These are phyloP conservation scores for Geotrichum reessii DNA, from an alignment of 1,139 yeast species.

Conservation along the genomic window DNA sequence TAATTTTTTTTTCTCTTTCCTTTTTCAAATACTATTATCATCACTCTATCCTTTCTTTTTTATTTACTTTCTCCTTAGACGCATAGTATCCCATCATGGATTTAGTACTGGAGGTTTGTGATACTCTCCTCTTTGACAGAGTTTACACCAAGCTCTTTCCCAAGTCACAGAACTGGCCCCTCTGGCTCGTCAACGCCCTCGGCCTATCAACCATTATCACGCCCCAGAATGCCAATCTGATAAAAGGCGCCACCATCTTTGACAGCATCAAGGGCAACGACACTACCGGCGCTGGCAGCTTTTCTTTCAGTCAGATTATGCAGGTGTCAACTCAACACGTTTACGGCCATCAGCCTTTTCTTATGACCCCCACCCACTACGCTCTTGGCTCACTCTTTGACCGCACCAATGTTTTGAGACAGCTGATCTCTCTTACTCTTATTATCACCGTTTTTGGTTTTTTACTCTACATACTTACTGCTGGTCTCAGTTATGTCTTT, in stretches of 20 bases:
- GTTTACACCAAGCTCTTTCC: slow-evolving; percentile 61
- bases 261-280: background rate
- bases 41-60: background rate
- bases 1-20: background rate
- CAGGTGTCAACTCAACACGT: slow-evolving; percentile 24
- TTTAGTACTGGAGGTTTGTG: slow-evolving; percentile 74
- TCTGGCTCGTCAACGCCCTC: slow-evolving; percentile 10
- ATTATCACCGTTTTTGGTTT: slow-evolving; percentile 80
- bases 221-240: background rate
- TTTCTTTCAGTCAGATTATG: slow-evolving; percentile 14
- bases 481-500: slow-evolving; percentile 64
- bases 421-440: slow-evolving; percentile 59
- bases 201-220: background rate
- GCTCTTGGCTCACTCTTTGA: slow-evolving; percentile 59
- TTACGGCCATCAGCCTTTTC: slow-evolving; percentile 48
- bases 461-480: slow-evolving; percentile 69
- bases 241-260: background rate
- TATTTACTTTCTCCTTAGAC: background rate
- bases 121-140: slow-evolving; percentile 64
- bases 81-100: slow-evolving; percentile 60
- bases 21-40: background rate
- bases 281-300: slow-evolving; percentile 8
- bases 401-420: slow-evolving; percentile 70
- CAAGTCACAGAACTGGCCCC: slow-evolving; percentile 10
- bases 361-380: slow-evolving; percentile 47